Conservation (phyloP, 2,329 filamentous ascomycete genomes). For the Neonectria punicea region DNA sequence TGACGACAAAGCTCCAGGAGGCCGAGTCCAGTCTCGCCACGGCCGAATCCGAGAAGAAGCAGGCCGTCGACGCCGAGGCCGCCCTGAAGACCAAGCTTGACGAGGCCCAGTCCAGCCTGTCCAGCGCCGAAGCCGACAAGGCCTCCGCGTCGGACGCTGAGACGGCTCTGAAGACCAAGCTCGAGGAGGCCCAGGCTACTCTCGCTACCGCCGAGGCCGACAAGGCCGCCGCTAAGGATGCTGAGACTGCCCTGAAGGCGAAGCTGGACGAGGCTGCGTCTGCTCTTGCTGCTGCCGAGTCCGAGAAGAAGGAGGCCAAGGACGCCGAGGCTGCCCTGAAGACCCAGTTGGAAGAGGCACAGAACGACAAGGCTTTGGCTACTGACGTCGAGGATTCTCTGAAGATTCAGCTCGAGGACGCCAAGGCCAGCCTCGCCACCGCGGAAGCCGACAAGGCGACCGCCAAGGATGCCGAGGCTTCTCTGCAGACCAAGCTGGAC, state of each 20-base stretch:
- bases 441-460: slow-evolving; percentile 2
- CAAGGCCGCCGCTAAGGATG: slow-evolving; percentile 29
- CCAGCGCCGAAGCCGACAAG: slow-evolving; percentile 21
- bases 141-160: not conserved
- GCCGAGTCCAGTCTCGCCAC: slow-evolving; percentile 18
- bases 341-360: slow-evolving; percentile 25
- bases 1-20: slow-evolving; percentile 33
- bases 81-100: slow-evolving; percentile 28
- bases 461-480: slow-evolving; percentile 23
- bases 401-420: slow-evolving; percentile 21
- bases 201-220: slow-evolving; percentile 26
- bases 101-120: slow-evolving; percentile 21
- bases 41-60: slow-evolving; percentile 23
- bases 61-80: slow-evolving; percentile 25
- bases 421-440: not conserved
- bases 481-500: slow-evolving; percentile 35
- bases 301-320: slow-evolving; percentile 23
- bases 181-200: slow-evolving; percentile 29
- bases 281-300: slow-evolving; percentile 15
- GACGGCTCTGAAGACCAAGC: slow-evolving; percentile 33
- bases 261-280: slow-evolving; percentile 28
- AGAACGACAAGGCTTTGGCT: slow-evolving; percentile 7
- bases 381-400: slow-evolving; percentile 6
- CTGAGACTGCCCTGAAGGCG: slow-evolving; percentile 34
- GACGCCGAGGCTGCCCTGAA: slow-evolving; percentile 25